Evolutionary conservation across 208 protist genomes (phyloP), one percentile per base, ranked within the genome.

Genomic region (Lotmaria passim): DNA sequence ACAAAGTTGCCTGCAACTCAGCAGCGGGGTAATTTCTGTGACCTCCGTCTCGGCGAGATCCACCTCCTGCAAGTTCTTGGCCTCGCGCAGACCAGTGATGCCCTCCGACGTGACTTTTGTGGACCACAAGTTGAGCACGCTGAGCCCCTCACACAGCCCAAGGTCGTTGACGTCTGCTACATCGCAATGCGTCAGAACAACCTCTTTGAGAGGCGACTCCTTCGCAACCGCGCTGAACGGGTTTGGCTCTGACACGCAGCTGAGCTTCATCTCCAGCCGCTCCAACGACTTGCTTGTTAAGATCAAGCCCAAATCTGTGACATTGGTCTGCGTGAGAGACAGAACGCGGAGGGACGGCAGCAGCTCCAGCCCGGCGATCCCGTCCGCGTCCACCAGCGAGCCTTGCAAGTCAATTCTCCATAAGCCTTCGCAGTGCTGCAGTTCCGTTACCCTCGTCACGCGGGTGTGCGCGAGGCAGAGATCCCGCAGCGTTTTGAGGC

Each of bases 21-120:
- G 58, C 21, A 79, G 43, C 7, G 70, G 50, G 24, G 57, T 41
- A 26, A 79, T 60, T 44, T 57, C 56, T 1, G 46, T 60, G 12
- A 83, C 50, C 19, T 19, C 30, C 11, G 73, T 83, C 39, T 83
- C 61, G 14, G 67, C 72, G 10, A 83, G 68, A 48, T 83, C 78
- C 0, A 62, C 73, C 38, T 79, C 73, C 38, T 41, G 23, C 48
- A 83, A 46, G 7, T 14, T 33, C 44, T 31, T 28, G 1, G 39
- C 47, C 2, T 69, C 46, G 53, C 57, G 8, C 34, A 83, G 28
- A 5, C 53, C 67, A 1, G 44, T 28, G 12, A 79, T 65, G 34
- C 73, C 78, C 48, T 73, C 63, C 23, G 55, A 28, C n/a, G 61
- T 72, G 17, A 83, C 39, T 34, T 73, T 58, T 21, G 65, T 64